These are phyloP conservation scores for Aspergillus ochraceoroseus DNA, from an alignment of 2,329 filamentous ascomycete genomes.

Conservation along the genomic window DNA sequence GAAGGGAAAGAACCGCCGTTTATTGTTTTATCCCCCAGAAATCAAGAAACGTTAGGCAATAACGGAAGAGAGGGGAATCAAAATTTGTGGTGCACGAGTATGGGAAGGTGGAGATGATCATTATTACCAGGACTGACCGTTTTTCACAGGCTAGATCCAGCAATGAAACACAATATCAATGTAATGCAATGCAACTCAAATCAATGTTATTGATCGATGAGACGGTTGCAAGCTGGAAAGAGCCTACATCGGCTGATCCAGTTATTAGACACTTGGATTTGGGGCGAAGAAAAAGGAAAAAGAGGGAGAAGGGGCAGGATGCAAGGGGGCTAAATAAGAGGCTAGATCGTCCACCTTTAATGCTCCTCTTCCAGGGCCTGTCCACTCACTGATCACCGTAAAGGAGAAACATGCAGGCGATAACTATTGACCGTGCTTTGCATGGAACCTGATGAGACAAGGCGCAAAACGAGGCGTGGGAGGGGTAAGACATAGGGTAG, in stretches of 20 bases:
- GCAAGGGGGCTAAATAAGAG: slow-evolving; percentile 21
- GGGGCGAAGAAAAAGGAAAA: slow-evolving; percentile 8
- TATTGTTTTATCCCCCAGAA: slow-evolving; percentile 10
- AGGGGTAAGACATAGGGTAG: slow-evolving; percentile 16
- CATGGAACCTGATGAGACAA: slow-evolving; percentile 14
- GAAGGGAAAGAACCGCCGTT: slow-evolving; percentile 5
- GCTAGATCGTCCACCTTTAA: slow-evolving; percentile 10
- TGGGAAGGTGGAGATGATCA: slow-evolving; percentile 8
- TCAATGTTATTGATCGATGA: slow-evolving; percentile 19
- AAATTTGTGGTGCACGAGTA: slow-evolving; percentile 18
- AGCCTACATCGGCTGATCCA: neutral
- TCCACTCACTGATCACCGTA: slow-evolving; percentile 8
- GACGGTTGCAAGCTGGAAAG: slow-evolving; percentile 11
- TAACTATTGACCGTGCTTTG: slow-evolving; percentile 18
- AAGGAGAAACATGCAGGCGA: slow-evolving; percentile 9
- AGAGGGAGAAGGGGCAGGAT: slow-evolving; percentile 7
- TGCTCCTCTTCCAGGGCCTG: slow-evolving; percentile 8
- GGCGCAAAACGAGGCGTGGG: slow-evolving; percentile 16
- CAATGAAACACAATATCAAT: slow-evolving; percentile 16
- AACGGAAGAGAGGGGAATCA: slow-evolving; percentile 8
- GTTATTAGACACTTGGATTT: slow-evolving; percentile 14
- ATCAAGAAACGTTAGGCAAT: slow-evolving; percentile 7
- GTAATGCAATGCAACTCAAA: slow-evolving; percentile 27
- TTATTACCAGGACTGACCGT: slow-evolving; percentile 11
- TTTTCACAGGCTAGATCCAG: slow-evolving; percentile 11